Base-by-base conservation (phyloP, 768 basidiomycete species). In the Hemileccinum impolitum region DNA sequence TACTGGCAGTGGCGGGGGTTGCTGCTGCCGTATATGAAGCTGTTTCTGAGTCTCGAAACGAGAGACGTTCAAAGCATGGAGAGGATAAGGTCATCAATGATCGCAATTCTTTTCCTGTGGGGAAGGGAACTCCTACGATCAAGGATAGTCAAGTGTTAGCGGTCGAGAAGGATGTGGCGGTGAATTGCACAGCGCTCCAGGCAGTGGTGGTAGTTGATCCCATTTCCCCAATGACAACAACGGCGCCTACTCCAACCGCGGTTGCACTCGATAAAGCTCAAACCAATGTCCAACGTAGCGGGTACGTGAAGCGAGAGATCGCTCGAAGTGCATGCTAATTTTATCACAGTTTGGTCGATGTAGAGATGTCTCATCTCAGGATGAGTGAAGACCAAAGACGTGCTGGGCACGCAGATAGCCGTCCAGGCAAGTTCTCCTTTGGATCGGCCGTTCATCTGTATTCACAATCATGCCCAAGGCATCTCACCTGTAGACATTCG, bases 1-100 rank as follows among this genome's bases (percentile, higher is more conserved):
- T 49, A 25, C 39, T 63, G 3, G 52, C 52, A 3, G 6, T 47
- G 10, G 60, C 51, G 0, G 43, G 34, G 5, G n/a, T 61, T 18
- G 52, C 52, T 2, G 51, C 61, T 6, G 32, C 39, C 19, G 55
- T 51, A 0, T 36, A 42, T 2, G 61, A 58, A 38, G 53, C 53
- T 15, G 40, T 31, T 15, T 2, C 55, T 5, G 55, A 53, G 13
- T 36, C 31, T 5, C 48, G 32, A 30, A 42, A 39, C 14, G 39
- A 61, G 42, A 35, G 48, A 25, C 43, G 5, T 26, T 21, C 37
- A 1, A 26, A 52, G 23, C 50, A n/a, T 9, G 15, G 15, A 5
- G 19, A 25, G 12, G 48, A 23, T 31, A 12, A n/a, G 6, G 34
- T 39, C 4, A 6, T 3, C 14, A 28, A 6, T 15, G 31, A 17